A percentile compares a stretch with the other conserved stretches of the same genome.
These are phyloP conservation scores for Globisporangium splendens DNA, from an alignment of 352 stramenopile species.

Conservation along the genomic window DNA sequence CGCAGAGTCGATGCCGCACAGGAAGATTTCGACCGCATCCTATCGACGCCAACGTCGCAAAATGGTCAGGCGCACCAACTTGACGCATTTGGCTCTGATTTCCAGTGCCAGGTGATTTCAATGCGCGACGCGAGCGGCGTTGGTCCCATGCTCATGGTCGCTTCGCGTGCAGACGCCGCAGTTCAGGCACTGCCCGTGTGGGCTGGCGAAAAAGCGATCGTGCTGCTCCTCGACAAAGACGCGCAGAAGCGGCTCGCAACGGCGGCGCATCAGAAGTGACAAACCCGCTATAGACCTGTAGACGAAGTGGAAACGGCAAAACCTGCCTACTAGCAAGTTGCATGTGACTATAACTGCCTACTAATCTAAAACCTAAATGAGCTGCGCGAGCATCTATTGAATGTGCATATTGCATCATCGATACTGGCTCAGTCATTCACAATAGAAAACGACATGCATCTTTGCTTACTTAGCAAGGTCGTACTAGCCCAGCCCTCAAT, in stretches of 20 bases:
- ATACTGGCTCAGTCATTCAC: too few relatives aligned
- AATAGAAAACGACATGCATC: too few relatives aligned
- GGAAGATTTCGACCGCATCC: slow-evolving; percentile 22
- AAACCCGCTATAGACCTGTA: too few relatives aligned
- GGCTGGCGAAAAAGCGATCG: slow-evolving; percentile 51
- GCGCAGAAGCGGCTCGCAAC: slow-evolving; percentile 38
- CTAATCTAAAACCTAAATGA: too few relatives aligned
- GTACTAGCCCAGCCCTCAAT: too few relatives aligned
- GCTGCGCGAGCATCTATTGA: too few relatives aligned
- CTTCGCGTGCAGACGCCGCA: neutral
- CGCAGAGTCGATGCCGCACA: slow-evolving; percentile 32
- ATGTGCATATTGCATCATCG: too few relatives aligned
- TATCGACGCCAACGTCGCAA: slow-evolving; percentile 12
- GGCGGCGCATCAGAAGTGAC: neutral
- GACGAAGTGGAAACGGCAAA: too few relatives aligned
- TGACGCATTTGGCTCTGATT: slow-evolving; percentile 25
- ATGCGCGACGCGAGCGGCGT: slow-evolving; percentile 34
- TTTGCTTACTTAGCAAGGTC: too few relatives aligned
- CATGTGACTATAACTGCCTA: too few relatives aligned
- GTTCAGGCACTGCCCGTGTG: slow-evolving; percentile 46
- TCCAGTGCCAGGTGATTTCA: slow-evolving; percentile 26
- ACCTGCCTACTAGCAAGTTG: too few relatives aligned
- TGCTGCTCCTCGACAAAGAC: slow-evolving; percentile 50
- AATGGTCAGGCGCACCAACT: slow-evolving; percentile 25
- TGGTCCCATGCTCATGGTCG: slow-evolving; percentile 42